A percentile compares a stretch with the other conserved stretches of the same genome.
Evolutionary conservation across 2,329 filamentous ascomycete species (phyloP).

Genomic region (Chrysosporium queenslandicum): DNA sequence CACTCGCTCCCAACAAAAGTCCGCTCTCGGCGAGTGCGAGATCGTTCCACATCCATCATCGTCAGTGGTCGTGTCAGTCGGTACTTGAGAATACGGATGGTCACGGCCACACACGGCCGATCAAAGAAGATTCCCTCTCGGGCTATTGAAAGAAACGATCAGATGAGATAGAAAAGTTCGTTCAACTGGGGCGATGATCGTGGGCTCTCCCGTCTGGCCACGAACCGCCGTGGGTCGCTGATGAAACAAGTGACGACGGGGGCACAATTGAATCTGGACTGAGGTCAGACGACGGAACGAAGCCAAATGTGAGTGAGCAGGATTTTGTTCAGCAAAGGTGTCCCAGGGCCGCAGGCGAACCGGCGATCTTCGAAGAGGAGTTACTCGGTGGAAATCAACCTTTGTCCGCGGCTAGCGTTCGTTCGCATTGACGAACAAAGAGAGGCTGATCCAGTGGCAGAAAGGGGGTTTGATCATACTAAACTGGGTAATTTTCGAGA

Average conservation of each 20-base stretch:
- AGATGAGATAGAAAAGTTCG: not conserved
- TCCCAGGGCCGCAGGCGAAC: not conserved
- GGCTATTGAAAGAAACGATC: not conserved
- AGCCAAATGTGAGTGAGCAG: too few relatives aligned
- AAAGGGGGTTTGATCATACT: slow-evolving; percentile 6
- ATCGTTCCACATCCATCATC: slow-evolving; percentile 64
- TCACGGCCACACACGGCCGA: not conserved
- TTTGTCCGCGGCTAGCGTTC: not conserved
- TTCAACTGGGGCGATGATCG: not conserved
- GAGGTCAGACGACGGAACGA: not conserved
- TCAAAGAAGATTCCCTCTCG: not conserved
- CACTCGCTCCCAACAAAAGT: slow-evolving; percentile 94
- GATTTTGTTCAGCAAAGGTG: not conserved
- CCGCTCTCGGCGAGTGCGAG: slow-evolving; percentile 71
- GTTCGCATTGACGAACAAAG: slow-evolving; percentile 7
- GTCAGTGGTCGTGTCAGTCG: not conserved
- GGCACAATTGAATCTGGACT: slow-evolving; percentile 1
- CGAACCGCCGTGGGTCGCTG: not conserved
- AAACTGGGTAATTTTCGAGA: slow-evolving; percentile 8
- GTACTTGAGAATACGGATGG: not conserved
- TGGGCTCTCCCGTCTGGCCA: not conserved
- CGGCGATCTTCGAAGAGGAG: not conserved
- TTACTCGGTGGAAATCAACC: not conserved
- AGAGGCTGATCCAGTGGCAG: slow-evolving; percentile 2
- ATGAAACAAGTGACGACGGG: slow-evolving; percentile 2